A percentile compares a stretch with the other conserved stretches of the same genome.
Conservation (phyloP, 106 monocot genomes). For the Gastrodia elata region DNA sequence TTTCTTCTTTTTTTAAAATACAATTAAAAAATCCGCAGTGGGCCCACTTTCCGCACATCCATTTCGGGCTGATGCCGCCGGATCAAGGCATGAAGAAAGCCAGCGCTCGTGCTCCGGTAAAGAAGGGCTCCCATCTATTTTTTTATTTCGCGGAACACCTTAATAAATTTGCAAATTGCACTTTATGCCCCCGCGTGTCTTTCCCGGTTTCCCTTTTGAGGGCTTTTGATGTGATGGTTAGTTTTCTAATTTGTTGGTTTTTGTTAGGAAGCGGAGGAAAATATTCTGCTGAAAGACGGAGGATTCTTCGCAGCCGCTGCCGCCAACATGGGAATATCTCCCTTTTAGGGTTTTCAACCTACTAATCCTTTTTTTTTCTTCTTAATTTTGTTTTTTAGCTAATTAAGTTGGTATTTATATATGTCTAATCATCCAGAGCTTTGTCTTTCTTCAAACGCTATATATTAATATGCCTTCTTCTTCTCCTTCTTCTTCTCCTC, state of each 20-base stretch:
- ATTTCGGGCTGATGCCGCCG: constrained; percentile 90
- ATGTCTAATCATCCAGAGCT: too few species aligned
- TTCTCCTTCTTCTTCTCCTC: too few species aligned
- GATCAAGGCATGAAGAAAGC: constrained; percentile 77
- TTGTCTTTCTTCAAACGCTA: neutral
- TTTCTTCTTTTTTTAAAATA: neutral
- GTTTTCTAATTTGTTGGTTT: constrained; percentile 5
- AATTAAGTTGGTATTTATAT: too few species aligned
- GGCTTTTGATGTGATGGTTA: constrained; percentile 11
- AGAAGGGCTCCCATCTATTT: neutral
- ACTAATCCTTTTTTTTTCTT: too few species aligned
- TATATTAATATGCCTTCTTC: too few species aligned
- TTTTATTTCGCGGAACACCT: too few species aligned
- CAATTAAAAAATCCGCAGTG: constrained; percentile 40
- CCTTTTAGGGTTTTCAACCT: constrained; percentile 26
- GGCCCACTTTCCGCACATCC: constrained; percentile 99
- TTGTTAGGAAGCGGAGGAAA: constrained; percentile 61
- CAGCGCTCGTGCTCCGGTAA: constrained; percentile 69
- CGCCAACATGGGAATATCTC: constrained; percentile 69
- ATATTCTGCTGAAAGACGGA: constrained; percentile 73
- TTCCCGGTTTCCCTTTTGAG: constrained; percentile 15
- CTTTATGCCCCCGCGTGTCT: neutral
- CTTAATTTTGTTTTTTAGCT: too few species aligned
- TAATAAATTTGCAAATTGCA: neutral
- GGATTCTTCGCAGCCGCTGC: constrained; percentile 76